Percentiles rank a stretch among this genome's conserved stretches.
Conservation (phyloP, 2,329 filamentous ascomycete species). For the Zasmidium angulare region DNA sequence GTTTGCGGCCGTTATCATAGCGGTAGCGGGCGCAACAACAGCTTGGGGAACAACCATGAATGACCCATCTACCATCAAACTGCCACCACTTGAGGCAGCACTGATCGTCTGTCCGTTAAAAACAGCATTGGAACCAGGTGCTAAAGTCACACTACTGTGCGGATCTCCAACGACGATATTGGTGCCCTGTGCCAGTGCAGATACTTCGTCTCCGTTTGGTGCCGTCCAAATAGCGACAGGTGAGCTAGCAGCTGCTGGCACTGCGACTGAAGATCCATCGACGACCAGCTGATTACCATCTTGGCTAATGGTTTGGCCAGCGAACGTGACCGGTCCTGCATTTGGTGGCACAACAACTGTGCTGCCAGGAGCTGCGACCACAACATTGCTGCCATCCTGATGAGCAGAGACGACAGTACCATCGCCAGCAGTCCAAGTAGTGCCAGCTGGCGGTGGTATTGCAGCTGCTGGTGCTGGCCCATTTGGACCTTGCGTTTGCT, state of each 20-base stretch:
- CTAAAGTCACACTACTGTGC: not conserved
- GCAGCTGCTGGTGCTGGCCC: not conserved
- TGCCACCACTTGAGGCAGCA: not conserved
- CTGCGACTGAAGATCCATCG: not conserved
- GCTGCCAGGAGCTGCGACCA: not conserved
- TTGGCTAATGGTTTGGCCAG: not conserved
- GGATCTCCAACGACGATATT: not conserved
- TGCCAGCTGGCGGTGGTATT: not conserved
- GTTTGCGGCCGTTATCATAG: not conserved
- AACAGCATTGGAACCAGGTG: not conserved
- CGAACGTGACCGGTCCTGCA: not conserved
- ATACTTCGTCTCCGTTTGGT: not conserved
- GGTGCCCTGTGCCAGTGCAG: not conserved
- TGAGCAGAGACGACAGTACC: not conserved
- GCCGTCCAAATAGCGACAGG: not conserved
- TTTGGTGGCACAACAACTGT: not conserved
- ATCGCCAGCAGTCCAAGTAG: not conserved
- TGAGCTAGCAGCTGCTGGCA: not conserved
- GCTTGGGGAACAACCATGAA: not conserved
- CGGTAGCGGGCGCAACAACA: not conserved
- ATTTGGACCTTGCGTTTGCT: not conserved
- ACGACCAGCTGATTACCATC: not conserved
- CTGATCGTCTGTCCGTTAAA: not conserved
- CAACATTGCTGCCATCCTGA: not conserved
- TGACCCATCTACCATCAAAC: not conserved